These are phyloP conservation scores for Dendrobium catenatum DNA, from an alignment of 106 monocot species.

Conservation along the genomic window DNA sequence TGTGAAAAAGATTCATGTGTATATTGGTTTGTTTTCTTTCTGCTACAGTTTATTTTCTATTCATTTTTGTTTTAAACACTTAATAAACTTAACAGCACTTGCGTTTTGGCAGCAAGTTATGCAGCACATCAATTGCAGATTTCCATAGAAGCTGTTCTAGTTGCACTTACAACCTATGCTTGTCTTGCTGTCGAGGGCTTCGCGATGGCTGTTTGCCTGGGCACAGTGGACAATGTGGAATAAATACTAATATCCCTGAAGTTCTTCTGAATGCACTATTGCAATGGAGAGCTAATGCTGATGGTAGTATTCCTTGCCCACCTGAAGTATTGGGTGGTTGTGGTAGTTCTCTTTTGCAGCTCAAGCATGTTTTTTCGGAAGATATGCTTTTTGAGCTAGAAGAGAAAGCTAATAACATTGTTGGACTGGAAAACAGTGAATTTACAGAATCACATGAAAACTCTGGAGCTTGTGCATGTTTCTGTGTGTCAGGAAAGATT, in stretches of 20 bases:
- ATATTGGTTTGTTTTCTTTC: constrained; percentile 34
- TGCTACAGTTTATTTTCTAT: background rate
- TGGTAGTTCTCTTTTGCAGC: constrained; percentile 13
- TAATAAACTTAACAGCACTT: background rate
- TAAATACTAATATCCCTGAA: constrained; percentile 3
- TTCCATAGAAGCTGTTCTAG: constrained; percentile 39
- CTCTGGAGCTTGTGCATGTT: constrained; percentile 30
- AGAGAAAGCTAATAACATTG: constrained; percentile 23
- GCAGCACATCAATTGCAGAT: constrained; percentile 46
- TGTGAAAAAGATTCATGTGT: constrained; percentile 46
- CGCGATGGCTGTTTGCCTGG: constrained; percentile 32
- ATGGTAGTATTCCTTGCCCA: constrained; percentile 18
- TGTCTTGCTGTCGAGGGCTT: constrained; percentile 50
- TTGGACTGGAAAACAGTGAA: background rate
- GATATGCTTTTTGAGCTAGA: constrained; percentile 25
- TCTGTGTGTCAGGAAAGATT: constrained; percentile 14
- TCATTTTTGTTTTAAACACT: background rate
- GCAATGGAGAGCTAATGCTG: constrained; percentile 12
- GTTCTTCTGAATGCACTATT: background rate
- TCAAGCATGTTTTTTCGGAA: constrained; percentile 43
- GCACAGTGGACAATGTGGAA: background rate
- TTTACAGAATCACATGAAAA: background rate
- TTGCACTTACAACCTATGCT: constrained; percentile 39
- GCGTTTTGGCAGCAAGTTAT: constrained; percentile 26
- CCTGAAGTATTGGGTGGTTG: constrained; percentile 11